Evolutionary conservation across 2,329 filamentous ascomycete species (phyloP), one percentile per base, ranked within the genome.

Genomic region (Chaetomiaceae sp.): DNA sequence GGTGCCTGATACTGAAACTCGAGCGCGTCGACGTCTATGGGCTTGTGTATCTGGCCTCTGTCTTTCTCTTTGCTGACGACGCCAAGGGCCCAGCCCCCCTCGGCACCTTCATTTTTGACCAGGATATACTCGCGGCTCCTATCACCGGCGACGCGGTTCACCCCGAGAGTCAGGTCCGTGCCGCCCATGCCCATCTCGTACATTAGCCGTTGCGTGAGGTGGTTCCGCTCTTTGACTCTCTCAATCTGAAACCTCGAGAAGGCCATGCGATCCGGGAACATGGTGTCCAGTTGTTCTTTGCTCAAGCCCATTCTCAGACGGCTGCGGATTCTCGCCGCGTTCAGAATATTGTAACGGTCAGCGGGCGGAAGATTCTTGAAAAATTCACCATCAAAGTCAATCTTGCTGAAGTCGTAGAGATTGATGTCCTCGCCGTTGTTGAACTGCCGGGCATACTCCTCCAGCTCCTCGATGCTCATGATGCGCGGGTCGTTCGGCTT

Each of bases 181-280:
- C 79, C 83, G 17, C 83, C 84, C 87, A 95, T 94, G 29, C 90
- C 91, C 57, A 91, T 89, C 58, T 98, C 79, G 57, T 88, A 81
- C 93, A 98, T 98, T 47, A 98, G 70, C 32, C 91, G 78, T 62
- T 98, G 93, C 0, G 94, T 98, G 24, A 98, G 75, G 52, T 95
- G 86, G 59, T 98, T 98, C 40, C 94, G 77, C 68, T 98, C 91
- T 56, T 78, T 81, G 10, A 97, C 94, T 48, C 93, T 76, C 62
- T 97, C 93, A 48, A 98, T 95, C 65, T 98, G 93, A 60, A 98
- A 98, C 51, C 77, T 84, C 1, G 90, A 96, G 61, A 98, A 98
- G 1, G 85, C 93, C 89, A 98, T 96, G 20, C 93, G 81, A 63
- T 98, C 86, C 0, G 93, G 91, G 62, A 98, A 98, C 93, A 98